phyloP scores from a whole-genome alignment of 2,329 filamentous ascomycete genomes.

The Pyrenochaeta sp. region DNA sequence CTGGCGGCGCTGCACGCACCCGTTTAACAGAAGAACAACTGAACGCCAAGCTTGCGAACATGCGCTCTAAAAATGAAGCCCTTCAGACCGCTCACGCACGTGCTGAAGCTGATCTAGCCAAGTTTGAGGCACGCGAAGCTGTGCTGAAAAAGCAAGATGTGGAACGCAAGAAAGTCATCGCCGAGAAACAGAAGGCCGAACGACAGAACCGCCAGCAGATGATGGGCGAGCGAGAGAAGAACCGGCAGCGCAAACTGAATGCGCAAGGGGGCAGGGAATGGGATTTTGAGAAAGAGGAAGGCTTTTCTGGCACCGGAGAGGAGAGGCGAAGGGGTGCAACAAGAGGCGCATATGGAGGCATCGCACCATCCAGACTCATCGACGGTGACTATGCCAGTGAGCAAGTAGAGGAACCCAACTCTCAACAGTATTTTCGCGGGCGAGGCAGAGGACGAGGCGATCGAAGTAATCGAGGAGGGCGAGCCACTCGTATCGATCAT shows the following conservation, averaged over 20 bases:
- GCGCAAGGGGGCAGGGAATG: slow-evolving; percentile 68
- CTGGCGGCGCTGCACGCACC: slow-evolving; percentile 42
- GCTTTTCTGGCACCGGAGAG: slow-evolving; percentile 55
- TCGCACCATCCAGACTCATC: slow-evolving; percentile 47
- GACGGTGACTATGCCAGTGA: slow-evolving; percentile 26
- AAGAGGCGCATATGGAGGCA: slow-evolving; percentile 62
- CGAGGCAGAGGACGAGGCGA: slow-evolving; percentile 47
- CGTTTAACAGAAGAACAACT: slow-evolving; percentile 70
- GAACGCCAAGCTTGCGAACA: slow-evolving; percentile 66
- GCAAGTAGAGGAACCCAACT: slow-evolving; percentile 23
- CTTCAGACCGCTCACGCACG: slow-evolving; percentile 68
- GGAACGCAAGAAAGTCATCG: slow-evolving; percentile 48
- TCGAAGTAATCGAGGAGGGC: slow-evolving; percentile 37
- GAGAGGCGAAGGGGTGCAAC: slow-evolving; percentile 55
- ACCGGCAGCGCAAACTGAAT: slow-evolving; percentile 66
- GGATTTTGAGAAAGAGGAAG: slow-evolving; percentile 70
- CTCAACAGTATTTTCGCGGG: slow-evolving; percentile 25
- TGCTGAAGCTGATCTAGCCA: slow-evolving; percentile 73
- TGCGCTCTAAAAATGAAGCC: slow-evolving; percentile 68
- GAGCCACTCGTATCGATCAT: slow-evolving; percentile 31
- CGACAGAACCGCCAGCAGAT: slow-evolving; percentile 64
- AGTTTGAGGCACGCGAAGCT: slow-evolving; percentile 70
- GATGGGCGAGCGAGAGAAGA: slow-evolving; percentile 70
- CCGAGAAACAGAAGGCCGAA: slow-evolving; percentile 55
- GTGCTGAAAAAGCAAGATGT: slow-evolving; percentile 61